phyloP scores from a whole-genome alignment of 75 land plant species.

The Picea glauca region DNA sequence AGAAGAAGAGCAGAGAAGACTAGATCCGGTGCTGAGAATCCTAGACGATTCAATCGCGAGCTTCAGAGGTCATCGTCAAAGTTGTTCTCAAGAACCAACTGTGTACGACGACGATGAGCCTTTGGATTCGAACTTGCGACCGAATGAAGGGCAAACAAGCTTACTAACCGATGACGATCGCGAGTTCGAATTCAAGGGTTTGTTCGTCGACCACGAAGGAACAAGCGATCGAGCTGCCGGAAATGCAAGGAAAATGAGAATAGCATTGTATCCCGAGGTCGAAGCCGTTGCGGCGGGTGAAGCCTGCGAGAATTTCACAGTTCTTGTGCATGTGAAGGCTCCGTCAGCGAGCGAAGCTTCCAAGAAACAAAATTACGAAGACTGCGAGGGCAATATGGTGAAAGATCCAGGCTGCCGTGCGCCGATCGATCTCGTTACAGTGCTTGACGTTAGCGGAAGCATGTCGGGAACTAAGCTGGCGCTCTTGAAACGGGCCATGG shows the following conservation, averaged over 20 bases:
- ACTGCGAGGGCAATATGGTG: not conserved
- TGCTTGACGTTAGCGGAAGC: slow-evolving; percentile 59
- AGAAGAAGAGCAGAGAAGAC: not conserved
- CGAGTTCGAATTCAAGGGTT: slow-evolving; percentile 32
- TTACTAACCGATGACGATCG: slow-evolving; percentile 5
- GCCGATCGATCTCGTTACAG: slow-evolving; percentile 64
- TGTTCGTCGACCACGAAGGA: slow-evolving; percentile 23
- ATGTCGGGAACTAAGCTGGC: slow-evolving; percentile 75
- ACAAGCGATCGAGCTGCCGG: not conserved
- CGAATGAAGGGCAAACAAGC: slow-evolving; percentile 9
- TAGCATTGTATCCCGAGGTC: slow-evolving; percentile 26
- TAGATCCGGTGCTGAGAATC: slow-evolving; percentile 38
- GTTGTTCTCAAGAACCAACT: slow-evolving; percentile 41
- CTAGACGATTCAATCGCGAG: slow-evolving; percentile 35
- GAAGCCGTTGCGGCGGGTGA: slow-evolving; percentile 42
- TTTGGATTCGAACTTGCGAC: slow-evolving; percentile 28
- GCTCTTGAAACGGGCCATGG: slow-evolving; percentile 85
- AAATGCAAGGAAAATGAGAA: not conserved
- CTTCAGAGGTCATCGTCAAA: slow-evolving; percentile 9
- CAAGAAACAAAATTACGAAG: not conserved
- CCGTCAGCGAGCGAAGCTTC: slow-evolving; percentile 17
- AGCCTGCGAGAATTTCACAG: slow-evolving; percentile 46
- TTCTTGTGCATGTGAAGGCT: slow-evolving; percentile 54
- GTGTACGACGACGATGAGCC: slow-evolving; percentile 84
- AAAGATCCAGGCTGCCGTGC: slow-evolving; percentile 35